Base-by-base conservation (phyloP, 2,329 filamentous ascomycete genomes). In the Trichoderma aggressivum region DNA sequence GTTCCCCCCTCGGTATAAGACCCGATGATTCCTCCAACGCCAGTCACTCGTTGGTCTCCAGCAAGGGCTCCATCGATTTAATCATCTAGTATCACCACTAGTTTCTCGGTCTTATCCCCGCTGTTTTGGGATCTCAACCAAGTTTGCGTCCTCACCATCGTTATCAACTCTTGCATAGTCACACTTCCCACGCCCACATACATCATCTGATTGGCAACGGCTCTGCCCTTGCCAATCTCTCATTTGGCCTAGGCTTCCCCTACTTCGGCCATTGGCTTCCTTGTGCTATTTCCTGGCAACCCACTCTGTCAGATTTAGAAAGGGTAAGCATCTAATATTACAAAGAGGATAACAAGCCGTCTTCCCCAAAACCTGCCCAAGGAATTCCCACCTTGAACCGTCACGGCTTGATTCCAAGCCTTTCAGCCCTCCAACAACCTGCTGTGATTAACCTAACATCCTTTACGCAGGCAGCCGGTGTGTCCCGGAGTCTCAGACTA, bases 1-100 rank as follows among this genome's bases (percentile, higher is more conserved):
- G 66, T 64, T 64, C 66, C 65, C 64, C 53, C 56, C 47, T 72
- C 70, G 59, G 66, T 72, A 72, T 72, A 72, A 72, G 70, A 72
- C 70, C 70, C 66, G 55, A 60, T 55, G 70, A 43, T 60, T 50
- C 66, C 70, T 72, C 70, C 66, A 70, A 56, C 65, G 59, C 66
- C 59, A 72, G 50, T 58, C 58, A 70, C 60, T 50, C 65, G 55
- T 68, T 32, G 55, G 67, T 70, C 67, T 62, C 59, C 61, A 67
- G 47, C 53, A 50, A 71, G 59, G 59, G 56, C 64, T 71, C 53
- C 58, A 67, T 66, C 70, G 39, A 60, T 30, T 70, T 68, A 60
- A 43, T 63, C 56, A 24, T 53, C 68, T 65, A 50, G 59, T 66
- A 58, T 43, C 58, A 30, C 30, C 58, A 32, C 65, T 50, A 67